A percentile compares a stretch with the other conserved stretches of the same genome.
phyloP scores from a whole-genome alignment of 257 asterid species.

The Ligustrum vulgare region DNA sequence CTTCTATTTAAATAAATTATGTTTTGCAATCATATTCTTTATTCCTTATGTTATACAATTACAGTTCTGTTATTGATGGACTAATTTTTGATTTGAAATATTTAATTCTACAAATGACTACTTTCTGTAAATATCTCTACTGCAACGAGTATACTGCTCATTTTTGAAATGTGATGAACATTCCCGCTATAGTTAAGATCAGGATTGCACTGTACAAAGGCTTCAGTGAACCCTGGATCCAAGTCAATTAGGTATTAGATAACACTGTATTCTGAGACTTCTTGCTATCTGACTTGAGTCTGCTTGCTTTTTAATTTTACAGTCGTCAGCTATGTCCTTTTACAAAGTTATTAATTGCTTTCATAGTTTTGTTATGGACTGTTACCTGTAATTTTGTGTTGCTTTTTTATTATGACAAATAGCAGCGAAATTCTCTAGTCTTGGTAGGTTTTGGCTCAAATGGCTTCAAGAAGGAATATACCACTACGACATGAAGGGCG shows the following conservation, averaged over 20 bases:
- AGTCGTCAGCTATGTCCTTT: background rate
- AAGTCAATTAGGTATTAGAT: background rate
- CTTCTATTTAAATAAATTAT: background rate
- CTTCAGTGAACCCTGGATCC: background rate
- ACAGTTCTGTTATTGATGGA: background rate
- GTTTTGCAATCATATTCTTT: background rate
- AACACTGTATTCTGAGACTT: background rate
- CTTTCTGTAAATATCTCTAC: background rate
- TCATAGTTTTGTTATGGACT: background rate
- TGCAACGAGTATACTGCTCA: background rate
- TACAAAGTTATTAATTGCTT: background rate
- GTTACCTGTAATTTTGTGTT: background rate
- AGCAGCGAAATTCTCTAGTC: constrained; percentile 5
- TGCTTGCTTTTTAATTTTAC: background rate
- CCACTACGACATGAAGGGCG: constrained; percentile 49
- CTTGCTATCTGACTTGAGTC: background rate
- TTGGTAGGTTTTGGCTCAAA: constrained; percentile 21
- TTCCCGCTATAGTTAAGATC: background rate
- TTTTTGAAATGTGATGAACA: background rate
- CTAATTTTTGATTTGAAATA: background rate
- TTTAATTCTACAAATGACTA: background rate
- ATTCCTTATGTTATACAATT: background rate
- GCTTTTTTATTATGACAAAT: background rate
- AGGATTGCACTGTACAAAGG: background rate
- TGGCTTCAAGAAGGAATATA: constrained; percentile 65